These are phyloP conservation scores for Ceratobasidium sp. DNA, from an alignment of 1,284 basidiomycete species.

Conservation along the genomic window DNA sequence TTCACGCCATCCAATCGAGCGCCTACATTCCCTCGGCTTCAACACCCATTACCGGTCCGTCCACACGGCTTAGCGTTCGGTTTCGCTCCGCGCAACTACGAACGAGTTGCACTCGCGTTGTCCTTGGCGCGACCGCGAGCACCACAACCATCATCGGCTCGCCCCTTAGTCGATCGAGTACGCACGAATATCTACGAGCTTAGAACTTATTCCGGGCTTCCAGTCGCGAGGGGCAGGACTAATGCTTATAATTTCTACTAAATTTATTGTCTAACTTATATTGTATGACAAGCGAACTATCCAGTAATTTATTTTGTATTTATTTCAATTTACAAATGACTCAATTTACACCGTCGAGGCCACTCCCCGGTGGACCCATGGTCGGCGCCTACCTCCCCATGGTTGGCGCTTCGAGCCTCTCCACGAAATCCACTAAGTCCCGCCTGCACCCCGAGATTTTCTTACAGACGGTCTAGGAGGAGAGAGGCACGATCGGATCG, in stretches of 20 bases:
- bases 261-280: background rate
- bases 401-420: background rate
- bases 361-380: background rate
- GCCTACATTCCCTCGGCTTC: background rate
- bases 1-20: background rate
- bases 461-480: background rate
- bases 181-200: background rate
- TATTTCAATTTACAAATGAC: background rate
- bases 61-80: background rate
- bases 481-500: background rate
- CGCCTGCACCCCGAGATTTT: conserved; percentile 1
- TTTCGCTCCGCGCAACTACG: background rate
- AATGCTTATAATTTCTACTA: background rate
- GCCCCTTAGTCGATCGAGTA: background rate
- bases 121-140: background rate
- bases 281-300: no score
- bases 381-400: background rate
- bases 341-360: background rate
- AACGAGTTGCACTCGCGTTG: background rate
- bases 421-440: conserved; percentile 14
- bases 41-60: background rate
- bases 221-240: background rate
- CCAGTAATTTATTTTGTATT: background rate
- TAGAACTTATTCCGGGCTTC: background rate
- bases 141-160: background rate